Conservation (phyloP, 2,329 filamentous ascomycete species). For the Aspergillus quadrilineatus region DNA sequence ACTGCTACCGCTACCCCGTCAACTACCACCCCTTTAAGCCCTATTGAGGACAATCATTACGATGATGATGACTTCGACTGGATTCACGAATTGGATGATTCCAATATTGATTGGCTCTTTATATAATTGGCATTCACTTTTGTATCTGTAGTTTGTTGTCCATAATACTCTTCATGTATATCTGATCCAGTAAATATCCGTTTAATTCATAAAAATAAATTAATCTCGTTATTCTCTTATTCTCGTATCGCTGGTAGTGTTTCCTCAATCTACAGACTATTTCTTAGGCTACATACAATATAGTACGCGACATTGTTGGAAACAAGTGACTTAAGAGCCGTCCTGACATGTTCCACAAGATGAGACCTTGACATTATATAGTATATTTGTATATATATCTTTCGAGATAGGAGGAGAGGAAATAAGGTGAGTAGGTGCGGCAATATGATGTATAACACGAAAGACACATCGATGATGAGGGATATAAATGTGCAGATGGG, state of each 20-base stretch:
- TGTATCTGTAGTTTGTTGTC: not conserved
- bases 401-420: constrained; percentile 3
- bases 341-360: too few relatives aligned
- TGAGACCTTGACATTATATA: not conserved
- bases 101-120: constrained; percentile 42
- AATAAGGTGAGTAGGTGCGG: not conserved
- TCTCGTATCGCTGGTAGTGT: too few relatives aligned
- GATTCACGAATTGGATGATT: constrained; percentile 42
- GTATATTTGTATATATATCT: not conserved
- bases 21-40: constrained; percentile 5
- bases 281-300: too few relatives aligned
- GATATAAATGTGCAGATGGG: constrained; percentile 22
- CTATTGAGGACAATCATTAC: constrained; percentile 22
- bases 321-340: too few relatives aligned
- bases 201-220: not conserved
- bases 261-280: too few relatives aligned
- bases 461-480: constrained; percentile 15
- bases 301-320: too few relatives aligned
- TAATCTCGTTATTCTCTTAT: too few relatives aligned
- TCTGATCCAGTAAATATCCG: not conserved
- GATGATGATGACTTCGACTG: constrained; percentile 39
- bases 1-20: constrained; percentile 1
- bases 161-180: not conserved
- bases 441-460: not conserved
- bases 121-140: constrained; percentile 27